A percentile compares a stretch with the other conserved stretches of the same genome.
Evolutionary conservation across 257 asterid species (phyloP).

Genomic region (Plantago ovata): DNA sequence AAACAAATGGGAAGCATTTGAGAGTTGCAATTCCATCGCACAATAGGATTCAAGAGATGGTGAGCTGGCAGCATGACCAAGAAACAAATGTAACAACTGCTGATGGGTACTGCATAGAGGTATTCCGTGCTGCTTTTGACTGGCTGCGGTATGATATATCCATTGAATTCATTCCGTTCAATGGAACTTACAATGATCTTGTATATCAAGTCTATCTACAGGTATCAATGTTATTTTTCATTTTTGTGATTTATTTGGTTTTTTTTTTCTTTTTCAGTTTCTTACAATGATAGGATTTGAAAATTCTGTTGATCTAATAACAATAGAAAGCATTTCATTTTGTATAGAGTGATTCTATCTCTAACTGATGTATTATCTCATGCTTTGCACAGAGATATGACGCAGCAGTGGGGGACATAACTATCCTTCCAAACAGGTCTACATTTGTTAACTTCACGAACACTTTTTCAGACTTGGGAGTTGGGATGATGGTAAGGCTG

Average conservation of each 20-base stretch:
- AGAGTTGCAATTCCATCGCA: slow-evolving; percentile 20
- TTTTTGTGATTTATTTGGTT: background rate
- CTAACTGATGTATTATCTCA: slow-evolving; percentile 10
- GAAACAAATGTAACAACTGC: slow-evolving; percentile 7
- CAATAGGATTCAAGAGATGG: slow-evolving; percentile 24
- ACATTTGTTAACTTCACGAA: slow-evolving; percentile 37
- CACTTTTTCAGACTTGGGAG: slow-evolving; percentile 37
- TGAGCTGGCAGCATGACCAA: slow-evolving; percentile 5
- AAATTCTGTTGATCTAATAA: too few species aligned
- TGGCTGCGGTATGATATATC: slow-evolving; percentile 24
- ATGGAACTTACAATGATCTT: slow-evolving; percentile 33
- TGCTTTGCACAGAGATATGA: slow-evolving; percentile 12
- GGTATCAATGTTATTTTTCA: slow-evolving; percentile 19
- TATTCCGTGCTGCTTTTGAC: slow-evolving; percentile 28
- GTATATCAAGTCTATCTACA: slow-evolving; percentile 23
- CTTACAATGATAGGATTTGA: too few species aligned
- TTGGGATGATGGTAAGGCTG: slow-evolving; percentile 27
- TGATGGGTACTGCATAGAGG: slow-evolving; percentile 33
- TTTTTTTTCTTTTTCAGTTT: background rate
- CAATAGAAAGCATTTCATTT: too few species aligned
- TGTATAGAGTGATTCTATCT: background rate
- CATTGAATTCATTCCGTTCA: slow-evolving; percentile 29
- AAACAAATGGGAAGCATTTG: slow-evolving; percentile 10
- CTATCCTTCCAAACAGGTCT: slow-evolving; percentile 32
- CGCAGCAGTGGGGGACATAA: slow-evolving; percentile 41